phyloP scores from a whole-genome alignment of 2,329 filamentous ascomycete genomes.

The Neonectria punicea region DNA sequence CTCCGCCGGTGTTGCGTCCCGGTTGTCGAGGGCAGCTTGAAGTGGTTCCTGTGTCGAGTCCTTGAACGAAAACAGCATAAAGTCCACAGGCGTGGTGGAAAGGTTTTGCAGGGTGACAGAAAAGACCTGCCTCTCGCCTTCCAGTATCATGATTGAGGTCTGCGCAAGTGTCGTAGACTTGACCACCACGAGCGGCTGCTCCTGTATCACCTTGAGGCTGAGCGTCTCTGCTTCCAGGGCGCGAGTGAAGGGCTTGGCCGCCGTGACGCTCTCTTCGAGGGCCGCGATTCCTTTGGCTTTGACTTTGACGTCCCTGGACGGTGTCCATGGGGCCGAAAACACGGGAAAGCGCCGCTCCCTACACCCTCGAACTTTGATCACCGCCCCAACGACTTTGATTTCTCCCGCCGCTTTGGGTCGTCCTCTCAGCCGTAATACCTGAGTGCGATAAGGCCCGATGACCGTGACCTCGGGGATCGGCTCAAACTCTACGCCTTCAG shows the following conservation, averaged over 20 bases:
- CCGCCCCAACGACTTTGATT: constrained; percentile 80
- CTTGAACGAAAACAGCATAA: constrained; percentile 88
- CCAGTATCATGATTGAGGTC: constrained; percentile 89
- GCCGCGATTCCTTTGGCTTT: constrained; percentile 77
- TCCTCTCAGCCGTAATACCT: constrained; percentile 78
- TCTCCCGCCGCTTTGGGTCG: constrained; percentile 73
- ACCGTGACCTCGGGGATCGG: constrained; percentile 71
- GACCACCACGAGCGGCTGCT: constrained; percentile 81
- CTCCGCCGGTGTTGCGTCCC: constrained; percentile 81
- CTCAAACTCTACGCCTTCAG: constrained; percentile 78
- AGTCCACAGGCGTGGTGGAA: constrained; percentile 80
- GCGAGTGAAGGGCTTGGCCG: constrained; percentile 51
- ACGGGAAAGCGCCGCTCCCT: constrained; percentile 86
- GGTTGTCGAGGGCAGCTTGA: constrained; percentile 78
- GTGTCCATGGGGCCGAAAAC: constrained; percentile 80
- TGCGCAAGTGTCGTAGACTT: constrained; percentile 83
- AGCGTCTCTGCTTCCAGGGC: constrained; percentile 62
- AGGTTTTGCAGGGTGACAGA: constrained; percentile 83
- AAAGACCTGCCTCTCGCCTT: constrained; percentile 85
- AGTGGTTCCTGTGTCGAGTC: constrained; percentile 86
- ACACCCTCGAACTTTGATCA: constrained; percentile 84
- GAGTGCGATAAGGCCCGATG: constrained; percentile 84
- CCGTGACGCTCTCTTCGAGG: constrained; percentile 58
- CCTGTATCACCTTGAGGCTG: constrained; percentile 78
- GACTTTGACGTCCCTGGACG: constrained; percentile 75